These are phyloP conservation scores for Coemansia sp. DNA, from an alignment of 192 early-diverging fungal genomes.

Conservation along the genomic window DNA sequence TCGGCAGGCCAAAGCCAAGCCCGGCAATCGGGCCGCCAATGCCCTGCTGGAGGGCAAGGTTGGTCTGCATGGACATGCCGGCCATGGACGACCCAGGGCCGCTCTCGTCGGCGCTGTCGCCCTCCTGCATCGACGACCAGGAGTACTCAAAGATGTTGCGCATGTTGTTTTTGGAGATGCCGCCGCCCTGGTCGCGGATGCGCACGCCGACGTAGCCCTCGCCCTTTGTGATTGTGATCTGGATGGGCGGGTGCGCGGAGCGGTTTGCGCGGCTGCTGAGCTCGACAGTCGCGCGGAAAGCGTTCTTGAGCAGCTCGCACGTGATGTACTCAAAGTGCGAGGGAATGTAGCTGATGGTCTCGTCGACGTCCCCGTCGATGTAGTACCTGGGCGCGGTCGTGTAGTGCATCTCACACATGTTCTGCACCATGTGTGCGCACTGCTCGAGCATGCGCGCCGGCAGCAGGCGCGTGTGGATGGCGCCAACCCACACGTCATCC, in stretches of 20 bases:
- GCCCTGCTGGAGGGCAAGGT: constrained; percentile 81
- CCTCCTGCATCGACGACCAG: constrained; percentile 81
- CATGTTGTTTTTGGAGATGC: constrained; percentile 75
- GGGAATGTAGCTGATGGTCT: constrained; percentile 69
- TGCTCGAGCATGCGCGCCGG: constrained; percentile 67
- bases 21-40: constrained; percentile 90
- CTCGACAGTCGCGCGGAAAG: constrained; percentile 84
- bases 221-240: constrained; percentile 81
- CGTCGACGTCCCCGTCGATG: constrained; percentile 56
- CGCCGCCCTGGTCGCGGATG: constrained; percentile 90
- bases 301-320: constrained; percentile 88
- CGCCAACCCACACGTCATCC: constrained; percentile 68
- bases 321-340: constrained; percentile 95
- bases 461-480: constrained; percentile 74
- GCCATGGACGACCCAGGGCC: constrained; percentile 10
- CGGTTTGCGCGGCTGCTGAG: constrained; percentile 49
- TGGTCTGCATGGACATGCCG: constrained; percentile 66
- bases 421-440: constrained; percentile 71
- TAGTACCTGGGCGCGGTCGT: constrained; percentile 70
- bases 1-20: constrained; percentile 78
- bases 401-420: constrained; percentile 92
- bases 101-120: constrained; percentile 50
- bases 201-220: constrained; percentile 78
- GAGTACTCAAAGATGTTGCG: constrained; percentile 88
- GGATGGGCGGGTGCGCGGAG: constrained; percentile 67